phyloP scores from a whole-genome alignment of 306 rosid species.

The Vigna hirtella region DNA sequence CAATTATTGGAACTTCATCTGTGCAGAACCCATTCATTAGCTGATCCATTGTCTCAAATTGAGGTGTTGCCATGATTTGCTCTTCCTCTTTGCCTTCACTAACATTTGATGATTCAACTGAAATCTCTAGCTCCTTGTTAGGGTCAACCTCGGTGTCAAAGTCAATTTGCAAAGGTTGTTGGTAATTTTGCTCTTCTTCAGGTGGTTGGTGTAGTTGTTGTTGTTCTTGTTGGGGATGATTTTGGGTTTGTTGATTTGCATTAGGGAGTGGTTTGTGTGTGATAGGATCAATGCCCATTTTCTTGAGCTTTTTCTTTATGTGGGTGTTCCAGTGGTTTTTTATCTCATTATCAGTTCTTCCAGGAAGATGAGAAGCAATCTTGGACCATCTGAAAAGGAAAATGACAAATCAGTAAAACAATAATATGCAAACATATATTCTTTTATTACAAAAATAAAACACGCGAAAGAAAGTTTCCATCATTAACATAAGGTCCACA shows the following conservation, averaged over 20 bases:
- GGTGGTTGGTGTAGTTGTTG: conserved; percentile 30
- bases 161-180: conserved; percentile 33
- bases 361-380: conserved; percentile 87
- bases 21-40: conserved; percentile 58
- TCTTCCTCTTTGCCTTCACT: conserved; percentile 51
- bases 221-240: conserved; percentile 36
- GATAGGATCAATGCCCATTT: conserved; percentile 84
- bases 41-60: conserved; percentile 48
- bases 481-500: conserved; percentile 24
- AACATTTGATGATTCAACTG: conserved; percentile 50
- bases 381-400: conserved; percentile 72
- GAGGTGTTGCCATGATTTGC: conserved; percentile 19
- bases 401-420: neutral
- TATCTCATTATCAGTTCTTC: conserved; percentile 89
- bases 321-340: conserved; percentile 95
- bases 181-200: conserved; percentile 25
- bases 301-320: conserved; percentile 81
- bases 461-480: neutral
- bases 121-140: conserved; percentile 41
- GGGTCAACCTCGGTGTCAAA: conserved; percentile 33
- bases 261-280: conserved; percentile 68
- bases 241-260: conserved; percentile 46
- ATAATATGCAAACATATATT: neutral
- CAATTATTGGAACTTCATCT: conserved; percentile 81
- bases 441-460: neutral